Base-by-base conservation (phyloP, 2,329 filamentous ascomycete species). In the Ceratocystis eucalypticola region DNA sequence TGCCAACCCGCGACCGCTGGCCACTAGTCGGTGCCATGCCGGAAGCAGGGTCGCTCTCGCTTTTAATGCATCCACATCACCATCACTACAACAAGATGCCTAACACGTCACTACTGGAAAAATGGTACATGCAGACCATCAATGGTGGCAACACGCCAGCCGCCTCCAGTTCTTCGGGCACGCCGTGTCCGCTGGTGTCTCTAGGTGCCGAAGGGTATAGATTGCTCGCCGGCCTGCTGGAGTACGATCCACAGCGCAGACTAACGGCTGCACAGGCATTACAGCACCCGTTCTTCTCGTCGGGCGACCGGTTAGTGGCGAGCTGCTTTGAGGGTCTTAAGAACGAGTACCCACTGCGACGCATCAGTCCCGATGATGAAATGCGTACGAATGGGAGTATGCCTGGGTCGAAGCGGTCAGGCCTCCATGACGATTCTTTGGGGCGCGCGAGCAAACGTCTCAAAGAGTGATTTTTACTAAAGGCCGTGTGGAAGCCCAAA, bases 311-410 rank as follows among this genome's bases (percentile, higher is more conserved):
- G 68, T 84, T 94, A 20, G 88, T 83, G 50, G 81, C 85, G 48
- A 94, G 96, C 73, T 96, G 91, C 73, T 99, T 99, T 71, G 91
- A 96, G 72, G 91, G 92, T 0, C 81, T 91, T 64, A 90, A 91
- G 75, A 85, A 85, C 69, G 90, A 94, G 72, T 99, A 99, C 74
- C 94, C 94, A 0, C 86, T 91, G 72, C 83, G 94, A 6, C 84
- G 93, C 62, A 92, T 99, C 50, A 96, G 88, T 71, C 88, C 95
- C 71, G 94, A 99, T 72, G 91, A 96, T 74, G 94, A 97, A 75
- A 96, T 97, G 66, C 82, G 90, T n/a, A 92, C 89, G 0, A 30
- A 59, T 17, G 87, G 87, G 55, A 96, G 91, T 74, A 76, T 96
- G 45, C 91, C 93, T 0, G 94, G 93, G 0, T 96, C 92, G 0